phyloP scores from a whole-genome alignment of 2,329 filamentous ascomycete species.

The Exutisphaerella laricina region DNA sequence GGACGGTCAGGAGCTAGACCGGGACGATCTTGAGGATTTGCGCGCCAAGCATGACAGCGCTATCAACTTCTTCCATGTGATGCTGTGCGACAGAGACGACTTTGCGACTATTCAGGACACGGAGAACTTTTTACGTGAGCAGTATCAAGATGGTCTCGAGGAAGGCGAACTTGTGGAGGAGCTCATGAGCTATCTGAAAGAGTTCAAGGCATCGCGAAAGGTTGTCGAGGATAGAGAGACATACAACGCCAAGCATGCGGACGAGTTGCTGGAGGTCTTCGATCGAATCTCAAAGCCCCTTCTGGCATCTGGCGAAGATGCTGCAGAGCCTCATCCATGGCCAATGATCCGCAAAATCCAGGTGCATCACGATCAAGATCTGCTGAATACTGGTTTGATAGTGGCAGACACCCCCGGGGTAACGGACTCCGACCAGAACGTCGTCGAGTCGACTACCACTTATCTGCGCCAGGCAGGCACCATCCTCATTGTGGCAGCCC shows the following conservation, averaged over 20 bases:
- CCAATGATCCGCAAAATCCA: conserved; percentile 13
- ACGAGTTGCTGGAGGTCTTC: conserved; percentile 5
- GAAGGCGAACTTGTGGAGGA: neutral
- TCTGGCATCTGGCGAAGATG: neutral
- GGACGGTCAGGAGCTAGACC: conserved; percentile 2
- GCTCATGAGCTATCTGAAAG: neutral
- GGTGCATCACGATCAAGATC: conserved; percentile 8
- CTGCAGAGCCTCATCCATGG: conserved; percentile 10
- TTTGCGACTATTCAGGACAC: conserved; percentile 5
- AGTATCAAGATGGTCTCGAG: neutral
- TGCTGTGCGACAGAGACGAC: conserved; percentile 9
- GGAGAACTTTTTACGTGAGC: conserved; percentile 5
- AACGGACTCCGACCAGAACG: conserved; percentile 14
- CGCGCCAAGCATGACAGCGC: conserved; percentile 2
- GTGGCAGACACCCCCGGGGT: conserved; percentile 22
- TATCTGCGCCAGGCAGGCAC: conserved; percentile 13
- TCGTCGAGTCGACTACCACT: conserved; percentile 15
- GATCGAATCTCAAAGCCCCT: conserved; percentile 3
- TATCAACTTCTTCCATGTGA: conserved; percentile 8
- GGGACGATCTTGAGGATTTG: too few relatives aligned
- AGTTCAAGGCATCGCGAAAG: neutral
- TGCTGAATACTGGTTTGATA: conserved; percentile 17
- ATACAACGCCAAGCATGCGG: conserved; percentile 1
- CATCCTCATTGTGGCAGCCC: conserved; percentile 11
- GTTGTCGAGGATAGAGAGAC: conserved; percentile 7